Evolutionary conservation across 805 yeast genomes (phyloP), one percentile per base, ranked within the genome.

Genomic region (Candida argentea): DNA sequence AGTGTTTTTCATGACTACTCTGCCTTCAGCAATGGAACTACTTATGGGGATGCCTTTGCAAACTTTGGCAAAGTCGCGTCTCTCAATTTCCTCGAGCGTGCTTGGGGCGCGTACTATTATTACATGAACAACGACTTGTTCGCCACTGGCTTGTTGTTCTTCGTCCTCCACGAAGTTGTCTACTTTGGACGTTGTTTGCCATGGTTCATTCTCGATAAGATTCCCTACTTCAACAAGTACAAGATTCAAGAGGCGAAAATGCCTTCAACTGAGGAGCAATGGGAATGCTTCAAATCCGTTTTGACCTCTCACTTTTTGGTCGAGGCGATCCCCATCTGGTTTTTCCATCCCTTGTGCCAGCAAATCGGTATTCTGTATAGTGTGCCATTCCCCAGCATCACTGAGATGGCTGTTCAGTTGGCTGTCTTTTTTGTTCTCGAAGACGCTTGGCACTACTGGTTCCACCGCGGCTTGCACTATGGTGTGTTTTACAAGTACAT

Each of bases 381-480:
- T 16, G 94, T 86, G 10, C 96, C 97, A 11, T 86, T 89, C 69
- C 96, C 97, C 28, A 48, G 71, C 9, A 43, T 61, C 48, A 55
- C 57, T 30, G 70, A 70, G 18, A 75, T 83, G 57, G 52, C 60
- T 14, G 45, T 60, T 29, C 96, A 89, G 55, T 68, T 87, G 33
- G 66, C 72, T 12, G 43, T 84, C 10, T 84, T 89, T 61, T 89
- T 89, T 54, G 67, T 83, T 24, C 55, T 81, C 38, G 98, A 89
- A 60, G 98, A 89, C 52, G 65, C 83, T 38, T 91, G 96, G 97
- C 98, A 89, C 59, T 89, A 89, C 67, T 81, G 91, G 81, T 78
- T 81, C 52, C 98, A 89, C 59, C 76, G 97, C 47, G 69, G 77
- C 21, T 76, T 89, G 56, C 98, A 89, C 56, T 72, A 76, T 52